Evolutionary conservation across 2,329 filamentous ascomycete genomes (phyloP), one percentile per base, ranked within the genome.

Genomic region (Aureobasidium vineae): DNA sequence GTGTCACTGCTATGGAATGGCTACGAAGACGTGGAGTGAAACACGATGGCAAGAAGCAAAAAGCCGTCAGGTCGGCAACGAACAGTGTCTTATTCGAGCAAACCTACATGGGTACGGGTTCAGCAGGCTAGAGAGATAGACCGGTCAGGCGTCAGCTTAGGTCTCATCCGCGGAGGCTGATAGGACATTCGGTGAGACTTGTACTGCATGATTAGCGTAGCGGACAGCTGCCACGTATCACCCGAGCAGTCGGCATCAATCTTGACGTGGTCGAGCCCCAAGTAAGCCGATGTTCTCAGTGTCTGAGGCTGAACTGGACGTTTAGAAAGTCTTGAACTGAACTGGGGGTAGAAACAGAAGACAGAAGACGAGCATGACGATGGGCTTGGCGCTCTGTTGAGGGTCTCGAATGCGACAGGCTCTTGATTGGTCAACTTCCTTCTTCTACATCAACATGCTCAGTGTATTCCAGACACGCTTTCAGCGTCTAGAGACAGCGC

Each of bases 401-500:
- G 8, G 16, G 1, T n/a, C 28, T 11, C 23, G 57, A 36, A 49
- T 50, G 57, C 43, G 59, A 63, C 54, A 13, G 38, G 16, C 54
- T 13, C 21, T 43, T 63, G 59, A 50, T 61, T 61, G 57, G 59
- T 63, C 59, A 31, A 40, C 40, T 50, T 66, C 57, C 67, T 66
- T 71, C 56, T 7, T 19, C 21, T 21, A 63, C 57, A 54, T 54
- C 21, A 70, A 49, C 3, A 82, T 82, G 80, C 76, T 79, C 64
- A 72, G 74, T 57, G 68, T 78, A 36, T 76, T 83, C 38, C 76
- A 79, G 36, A 70, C 73, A 16, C 79, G 78, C 68, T 82, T 81
- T 68, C 75, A 79, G 70, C 77, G 80, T 68, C 74, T 83, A 50
- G 80, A 83, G 66, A 74, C 75, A 63, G 79, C 79, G 5, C 80